A percentile compares a stretch with the other conserved stretches of the same genome.
Conservation (phyloP, 257 asterid genomes). For the Nemophila menziesii region DNA sequence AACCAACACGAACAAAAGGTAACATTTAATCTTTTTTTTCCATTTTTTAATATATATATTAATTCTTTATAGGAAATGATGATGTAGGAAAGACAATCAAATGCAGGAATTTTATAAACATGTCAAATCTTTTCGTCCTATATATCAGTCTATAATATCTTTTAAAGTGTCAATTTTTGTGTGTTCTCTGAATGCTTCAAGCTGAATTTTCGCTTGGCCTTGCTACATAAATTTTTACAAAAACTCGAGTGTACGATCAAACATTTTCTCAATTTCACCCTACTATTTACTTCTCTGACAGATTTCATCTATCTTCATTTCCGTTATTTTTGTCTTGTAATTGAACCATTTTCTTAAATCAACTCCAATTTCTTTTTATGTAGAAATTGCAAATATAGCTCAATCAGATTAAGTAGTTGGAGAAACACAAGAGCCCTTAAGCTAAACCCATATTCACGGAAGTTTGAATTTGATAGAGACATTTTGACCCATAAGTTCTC, state of each 20-base stretch:
- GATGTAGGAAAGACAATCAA: no score
- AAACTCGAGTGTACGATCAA: constrained; percentile 20
- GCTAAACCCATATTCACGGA: constrained; percentile 17
- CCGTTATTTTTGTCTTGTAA: no score
- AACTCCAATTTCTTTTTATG: constrained; percentile 1
- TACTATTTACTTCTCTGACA: constrained; percentile 24
- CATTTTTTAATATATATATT: no score
- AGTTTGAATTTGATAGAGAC: constrained; percentile 22
- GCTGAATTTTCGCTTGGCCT: constrained; percentile 3
- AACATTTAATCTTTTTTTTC: no score
- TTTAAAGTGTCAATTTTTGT: neutral
- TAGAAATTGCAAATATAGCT: constrained; percentile 32
- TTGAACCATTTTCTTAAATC: neutral
- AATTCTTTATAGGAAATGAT: no score
- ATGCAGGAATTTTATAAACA: no score
- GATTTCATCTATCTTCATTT: constrained; percentile 21
- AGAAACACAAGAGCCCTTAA: constrained; percentile 15
- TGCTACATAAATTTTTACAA: neutral
- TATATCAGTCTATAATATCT: neutral
- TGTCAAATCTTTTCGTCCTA: neutral
- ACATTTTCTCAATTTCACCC: constrained; percentile 43
- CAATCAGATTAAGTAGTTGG: constrained; percentile 12
- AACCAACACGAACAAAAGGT: no score
- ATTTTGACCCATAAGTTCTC: constrained; percentile 20
- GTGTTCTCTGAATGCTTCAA: neutral